Conservation (phyloP, 2,329 filamentous ascomycete species). For the Monosporascus ibericus region DNA sequence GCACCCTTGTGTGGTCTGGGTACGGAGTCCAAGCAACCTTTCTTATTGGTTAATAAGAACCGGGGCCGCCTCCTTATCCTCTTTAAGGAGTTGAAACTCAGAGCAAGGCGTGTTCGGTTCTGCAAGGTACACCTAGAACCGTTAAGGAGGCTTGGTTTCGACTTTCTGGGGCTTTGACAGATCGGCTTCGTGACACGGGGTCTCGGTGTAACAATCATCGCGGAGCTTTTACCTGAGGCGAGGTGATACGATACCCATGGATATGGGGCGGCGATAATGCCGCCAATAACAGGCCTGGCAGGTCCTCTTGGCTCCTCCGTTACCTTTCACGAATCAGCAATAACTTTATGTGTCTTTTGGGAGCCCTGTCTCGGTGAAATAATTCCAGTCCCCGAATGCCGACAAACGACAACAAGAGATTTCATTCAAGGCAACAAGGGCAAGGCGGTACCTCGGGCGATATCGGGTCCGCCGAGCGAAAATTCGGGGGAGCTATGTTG, state of each 20-base stretch:
- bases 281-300: neutral
- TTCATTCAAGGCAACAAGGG: neutral
- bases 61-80: neutral
- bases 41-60: neutral
- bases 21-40: neutral
- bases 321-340: too few species aligned
- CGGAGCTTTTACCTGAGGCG: neutral
- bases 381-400: neutral
- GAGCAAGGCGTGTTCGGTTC: neutral
- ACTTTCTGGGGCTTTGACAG: too few species aligned
- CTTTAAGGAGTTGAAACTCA: neutral
- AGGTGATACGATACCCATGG: neutral
- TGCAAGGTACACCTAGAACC: neutral
- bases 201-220: neutral
- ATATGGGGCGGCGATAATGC: neutral
- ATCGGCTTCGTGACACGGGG: neutral
- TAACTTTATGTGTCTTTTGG: too few species aligned
- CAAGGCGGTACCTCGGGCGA: constrained; percentile 13
- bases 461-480: constrained; percentile 15
- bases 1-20: neutral
- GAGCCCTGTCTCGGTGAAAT: neutral
- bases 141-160: too few species aligned
- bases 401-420: constrained; percentile 6
- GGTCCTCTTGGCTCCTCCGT: neutral
- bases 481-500: constrained; percentile 6